A percentile compares a stretch with the other conserved stretches of the same genome.
phyloP scores from a whole-genome alignment of 208 protist genomes.

The Leishmania tarentolae region DNA sequence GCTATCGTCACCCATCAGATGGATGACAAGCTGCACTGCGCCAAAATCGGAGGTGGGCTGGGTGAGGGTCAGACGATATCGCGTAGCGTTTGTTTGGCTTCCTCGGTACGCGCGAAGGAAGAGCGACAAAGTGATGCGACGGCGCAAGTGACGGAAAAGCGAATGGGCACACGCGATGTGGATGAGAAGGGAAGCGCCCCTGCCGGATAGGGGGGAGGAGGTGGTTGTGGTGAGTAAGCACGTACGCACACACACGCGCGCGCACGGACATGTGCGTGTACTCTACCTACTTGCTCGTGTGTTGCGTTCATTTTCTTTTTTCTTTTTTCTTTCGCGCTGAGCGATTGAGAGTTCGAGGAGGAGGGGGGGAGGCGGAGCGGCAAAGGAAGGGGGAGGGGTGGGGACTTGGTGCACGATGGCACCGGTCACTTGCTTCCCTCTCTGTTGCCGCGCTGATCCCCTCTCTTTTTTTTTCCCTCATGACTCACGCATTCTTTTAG shows the following conservation, averaged over 20 bases:
- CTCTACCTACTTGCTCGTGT: neutral
- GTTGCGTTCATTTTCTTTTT: conserved; percentile 2
- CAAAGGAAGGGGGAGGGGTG: neutral
- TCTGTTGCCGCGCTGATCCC: neutral
- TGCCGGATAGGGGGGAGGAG: conserved; percentile 27
- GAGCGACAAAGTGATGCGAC: neutral
- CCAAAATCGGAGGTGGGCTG: neutral
- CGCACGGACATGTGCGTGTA: neutral
- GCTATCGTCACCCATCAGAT: neutral
- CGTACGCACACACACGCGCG: neutral
- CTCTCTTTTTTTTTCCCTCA: conserved; percentile 2
- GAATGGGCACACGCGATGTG: neutral
- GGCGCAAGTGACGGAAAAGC: neutral
- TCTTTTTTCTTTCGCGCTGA: conserved; percentile 4
- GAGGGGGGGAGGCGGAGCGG: neutral
- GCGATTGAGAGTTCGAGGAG: neutral
- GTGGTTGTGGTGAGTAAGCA: conserved; percentile 9
- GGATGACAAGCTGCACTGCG: neutral
- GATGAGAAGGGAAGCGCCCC: neutral
- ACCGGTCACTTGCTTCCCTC: neutral
- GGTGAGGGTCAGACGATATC: neutral
- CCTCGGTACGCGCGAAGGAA: conserved; percentile 3
- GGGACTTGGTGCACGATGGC: neutral
- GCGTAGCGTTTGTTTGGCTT: neutral
- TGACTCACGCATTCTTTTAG: neutral